Evolutionary conservation across 1,284 basidiomycete genomes (phyloP), one percentile per base, ranked within the genome.

Genomic region (Sanghuangporus baumii): DNA sequence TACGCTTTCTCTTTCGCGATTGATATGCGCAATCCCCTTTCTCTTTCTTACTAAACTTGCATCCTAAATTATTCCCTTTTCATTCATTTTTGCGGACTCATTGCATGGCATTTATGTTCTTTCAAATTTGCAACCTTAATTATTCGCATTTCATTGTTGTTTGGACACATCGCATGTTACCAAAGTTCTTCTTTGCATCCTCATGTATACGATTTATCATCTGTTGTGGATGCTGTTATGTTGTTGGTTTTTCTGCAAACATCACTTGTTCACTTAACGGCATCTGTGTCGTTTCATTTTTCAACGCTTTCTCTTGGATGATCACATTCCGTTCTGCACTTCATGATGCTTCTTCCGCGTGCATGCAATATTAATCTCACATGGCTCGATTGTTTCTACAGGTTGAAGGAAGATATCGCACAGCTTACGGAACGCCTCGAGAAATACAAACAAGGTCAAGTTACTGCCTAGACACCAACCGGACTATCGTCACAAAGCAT

Each of bases 351-450:
- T 52, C 56, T 57, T 59, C 54, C 59, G 57, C 34, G 63, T 67
- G 38, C 57, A 63, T 46, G 59, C 58, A 69, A 71, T 26, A 65
- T 55, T 72, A 54, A 63, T 66, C 57, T 60, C 56, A 40, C 62
- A 43, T 58, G 43, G 47, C 57, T 18, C 57, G 26, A 5, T 70
- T 62, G 62, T 36, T 58, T 63, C 36, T 71, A 65, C 75, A 89
- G 87, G 77, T 77, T 89, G 72, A 85, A 85, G 66, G 86, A 83
- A 72, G 87, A 89, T 67, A 66, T 87, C 66, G 83, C 83, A 57
- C 72, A 73, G 52, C 75, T 81, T 63, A 76, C 68, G 55, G 75
- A 78, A 63, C 77, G 78, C 71, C 67, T 76, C 64, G 60, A 59
- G 41, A 77, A 76, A 68, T 66, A 68, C 62, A 70, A 72, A 66